phyloP scores from a whole-genome alignment of 768 basidiomycete genomes.

The Tylopilus sp. region DNA sequence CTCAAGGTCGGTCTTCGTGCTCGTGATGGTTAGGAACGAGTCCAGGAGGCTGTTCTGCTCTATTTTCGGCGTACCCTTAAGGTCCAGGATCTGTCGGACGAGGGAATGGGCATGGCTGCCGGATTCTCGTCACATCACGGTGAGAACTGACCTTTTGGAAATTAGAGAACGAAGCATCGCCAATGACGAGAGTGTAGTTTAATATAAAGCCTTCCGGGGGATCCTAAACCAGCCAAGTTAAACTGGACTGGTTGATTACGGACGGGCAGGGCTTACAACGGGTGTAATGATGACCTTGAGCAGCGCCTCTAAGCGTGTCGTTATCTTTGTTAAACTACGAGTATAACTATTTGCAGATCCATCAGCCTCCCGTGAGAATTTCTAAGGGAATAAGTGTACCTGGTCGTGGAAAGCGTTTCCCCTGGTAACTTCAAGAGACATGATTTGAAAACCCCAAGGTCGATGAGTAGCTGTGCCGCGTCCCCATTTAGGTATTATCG shows the following conservation, averaged over 20 bases:
- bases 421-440: constrained; percentile 83
- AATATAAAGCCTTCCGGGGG: constrained; percentile 92
- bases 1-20: constrained; percentile 84
- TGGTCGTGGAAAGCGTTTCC: constrained; percentile 52
- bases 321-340: constrained; percentile 76
- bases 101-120: constrained; percentile 5
- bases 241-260: background rate
- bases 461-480: constrained; percentile 69
- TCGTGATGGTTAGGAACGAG: constrained; percentile 88
- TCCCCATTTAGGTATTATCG: constrained; percentile 6
- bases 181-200: constrained; percentile 92
- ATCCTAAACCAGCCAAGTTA: constrained; percentile 47
- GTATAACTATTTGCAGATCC: constrained; percentile 57
- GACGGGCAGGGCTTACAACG: constrained; percentile 51
- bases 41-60: constrained; percentile 91
- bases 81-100: constrained; percentile 75
- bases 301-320: constrained; percentile 81
- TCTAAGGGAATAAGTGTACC: constrained; percentile 35
- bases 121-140: background rate
- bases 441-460: constrained; percentile 82
- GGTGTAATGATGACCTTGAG: constrained; percentile 96
- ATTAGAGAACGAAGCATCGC: constrained; percentile 92
- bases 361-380: constrained; percentile 8
- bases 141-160: constrained; percentile 87
- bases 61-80: constrained; percentile 85